These are phyloP conservation scores for Crithidia expoeki DNA, from an alignment of 208 protist genomes.

Conservation along the genomic window DNA sequence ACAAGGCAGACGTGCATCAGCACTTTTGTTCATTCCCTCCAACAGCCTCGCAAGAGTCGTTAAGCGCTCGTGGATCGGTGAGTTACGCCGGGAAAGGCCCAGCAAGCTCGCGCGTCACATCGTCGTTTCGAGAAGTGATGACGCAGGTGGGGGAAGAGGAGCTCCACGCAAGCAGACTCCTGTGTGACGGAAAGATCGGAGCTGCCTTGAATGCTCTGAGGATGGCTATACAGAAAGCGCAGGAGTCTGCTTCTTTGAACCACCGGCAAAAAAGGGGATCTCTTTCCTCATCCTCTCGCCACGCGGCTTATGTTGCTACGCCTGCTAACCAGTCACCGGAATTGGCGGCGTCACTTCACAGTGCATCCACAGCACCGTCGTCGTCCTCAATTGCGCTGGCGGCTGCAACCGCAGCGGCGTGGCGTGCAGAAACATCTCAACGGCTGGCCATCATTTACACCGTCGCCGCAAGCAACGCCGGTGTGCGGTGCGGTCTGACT, in stretches of 20 bases:
- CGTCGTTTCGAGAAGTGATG: background rate
- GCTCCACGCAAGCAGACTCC: background rate
- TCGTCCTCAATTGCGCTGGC: background rate
- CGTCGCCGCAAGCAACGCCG: slow-evolving; percentile 59
- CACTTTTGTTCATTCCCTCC: background rate
- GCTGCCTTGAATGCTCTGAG: slow-evolving; percentile 16
- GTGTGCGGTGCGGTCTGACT: slow-evolving; percentile 49
- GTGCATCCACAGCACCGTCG: background rate
- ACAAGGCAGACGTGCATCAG: background rate
- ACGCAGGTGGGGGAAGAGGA: slow-evolving; percentile 16
- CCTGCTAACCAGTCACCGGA: background rate
- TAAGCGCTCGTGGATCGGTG: background rate
- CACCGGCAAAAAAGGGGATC: background rate
- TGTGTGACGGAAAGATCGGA: slow-evolving; percentile 16
- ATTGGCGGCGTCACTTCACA: background rate
- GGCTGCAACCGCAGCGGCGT: slow-evolving; percentile 1
- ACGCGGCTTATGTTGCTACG: background rate
- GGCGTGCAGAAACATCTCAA: slow-evolving; percentile 37
- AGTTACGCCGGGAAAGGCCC: background rate
- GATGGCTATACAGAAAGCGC: slow-evolving; percentile 9
- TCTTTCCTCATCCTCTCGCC: background rate
- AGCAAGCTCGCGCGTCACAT: background rate
- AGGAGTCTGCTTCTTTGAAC: background rate
- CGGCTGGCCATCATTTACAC: slow-evolving; percentile 54
- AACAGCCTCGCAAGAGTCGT: background rate